Percentiles rank a stretch among this genome's conserved stretches.
phyloP scores from a whole-genome alignment of 768 basidiomycete genomes.

The Lactifluus rugatus region DNA sequence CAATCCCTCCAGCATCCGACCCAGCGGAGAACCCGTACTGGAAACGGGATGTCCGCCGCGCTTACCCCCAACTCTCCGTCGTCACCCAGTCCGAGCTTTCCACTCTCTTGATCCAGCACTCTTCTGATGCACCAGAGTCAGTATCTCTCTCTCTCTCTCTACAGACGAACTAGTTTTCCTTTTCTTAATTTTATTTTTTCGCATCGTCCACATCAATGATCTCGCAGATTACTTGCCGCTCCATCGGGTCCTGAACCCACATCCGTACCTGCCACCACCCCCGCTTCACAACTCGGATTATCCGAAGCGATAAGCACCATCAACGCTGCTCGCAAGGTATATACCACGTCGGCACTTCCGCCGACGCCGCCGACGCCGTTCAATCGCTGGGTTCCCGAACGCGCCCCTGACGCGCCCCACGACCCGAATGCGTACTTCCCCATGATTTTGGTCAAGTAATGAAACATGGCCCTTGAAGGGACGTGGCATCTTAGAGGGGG shows the following conservation, averaged over 20 bases:
- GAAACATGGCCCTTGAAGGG: slow-evolving; percentile 25
- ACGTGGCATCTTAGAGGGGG: background rate
- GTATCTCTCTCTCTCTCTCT: background rate
- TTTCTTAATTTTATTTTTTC: background rate
- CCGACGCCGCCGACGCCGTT: slow-evolving; percentile 60
- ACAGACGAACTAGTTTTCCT: background rate
- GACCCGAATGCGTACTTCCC: slow-evolving; percentile 77
- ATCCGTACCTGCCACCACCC: slow-evolving; percentile 36
- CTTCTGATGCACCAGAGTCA: slow-evolving; percentile 54
- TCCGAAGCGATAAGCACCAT: slow-evolving; percentile 64
- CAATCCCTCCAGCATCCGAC: slow-evolving; percentile 57
- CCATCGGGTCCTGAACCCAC: slow-evolving; percentile 35
- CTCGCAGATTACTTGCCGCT: slow-evolving; percentile 44
- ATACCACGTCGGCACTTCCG: slow-evolving; percentile 56
- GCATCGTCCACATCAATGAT: background rate
- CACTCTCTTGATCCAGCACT: slow-evolving; percentile 71
- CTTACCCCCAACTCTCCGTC: slow-evolving; percentile 86
- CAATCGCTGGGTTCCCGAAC: slow-evolving; percentile 66
- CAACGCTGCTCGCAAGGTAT: slow-evolving; percentile 45
- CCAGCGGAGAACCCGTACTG: slow-evolving; percentile 87
- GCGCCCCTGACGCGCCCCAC: slow-evolving; percentile 73
- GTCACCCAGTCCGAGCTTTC: slow-evolving; percentile 80
- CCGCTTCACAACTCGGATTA: slow-evolving; percentile 45
- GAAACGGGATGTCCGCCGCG: slow-evolving; percentile 90
- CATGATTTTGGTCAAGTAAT: slow-evolving; percentile 46